Conservation (phyloP, 805 yeast genomes). For the Myxozyma melibiosi region DNA sequence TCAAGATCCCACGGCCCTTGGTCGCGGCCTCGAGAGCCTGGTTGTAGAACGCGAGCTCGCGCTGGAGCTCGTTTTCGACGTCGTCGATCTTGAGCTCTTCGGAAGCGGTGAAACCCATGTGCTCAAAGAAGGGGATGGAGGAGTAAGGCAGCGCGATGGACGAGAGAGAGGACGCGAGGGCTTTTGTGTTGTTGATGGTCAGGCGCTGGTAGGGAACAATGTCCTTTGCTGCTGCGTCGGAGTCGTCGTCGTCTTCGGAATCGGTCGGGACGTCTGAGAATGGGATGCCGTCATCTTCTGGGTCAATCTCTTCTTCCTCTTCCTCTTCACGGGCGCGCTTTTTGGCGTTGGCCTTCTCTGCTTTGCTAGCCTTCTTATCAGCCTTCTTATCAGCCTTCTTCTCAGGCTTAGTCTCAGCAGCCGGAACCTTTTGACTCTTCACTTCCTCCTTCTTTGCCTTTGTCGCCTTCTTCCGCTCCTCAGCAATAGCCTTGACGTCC, state of each 20-base stretch:
- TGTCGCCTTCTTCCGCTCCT: conserved; percentile 44
- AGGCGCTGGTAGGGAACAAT: conserved; percentile 88
- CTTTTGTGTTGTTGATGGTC: conserved; percentile 85
- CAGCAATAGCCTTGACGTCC: conserved; percentile 37
- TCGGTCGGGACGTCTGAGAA: conserved; percentile 26
- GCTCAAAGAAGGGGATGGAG: conserved; percentile 77
- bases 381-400: conserved; percentile 42
- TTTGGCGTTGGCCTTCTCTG: conserved; percentile 44
- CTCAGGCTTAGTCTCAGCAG: conserved; percentile 45
- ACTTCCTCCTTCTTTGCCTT: conserved; percentile 50
- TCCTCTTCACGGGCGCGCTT: conserved; percentile 48
- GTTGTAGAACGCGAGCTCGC: conserved; percentile 93
- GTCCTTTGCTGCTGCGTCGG: conserved; percentile 94
- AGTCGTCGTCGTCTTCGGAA: conserved; percentile 70
- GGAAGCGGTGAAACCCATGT: conserved; percentile 68
- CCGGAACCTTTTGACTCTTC: conserved; percentile 57
- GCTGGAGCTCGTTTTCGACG: conserved; percentile 90
- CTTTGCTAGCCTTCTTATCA: conserved; percentile 33
- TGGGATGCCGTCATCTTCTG: conserved; percentile 51
- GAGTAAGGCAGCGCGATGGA: conserved; percentile 53
- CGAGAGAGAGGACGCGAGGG: conserved; percentile 46
- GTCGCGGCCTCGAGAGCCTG: conserved; percentile 87
- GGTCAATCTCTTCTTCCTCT: conserved; percentile 51
- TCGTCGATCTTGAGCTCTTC: conserved; percentile 58
- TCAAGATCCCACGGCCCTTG: conserved; percentile 65